Percentiles rank a stretch among this genome's conserved stretches.
These are phyloP conservation scores for Aureococcus anophagefferens DNA, from an alignment of 108 stramenopile genomes.

Conservation along the genomic window DNA sequence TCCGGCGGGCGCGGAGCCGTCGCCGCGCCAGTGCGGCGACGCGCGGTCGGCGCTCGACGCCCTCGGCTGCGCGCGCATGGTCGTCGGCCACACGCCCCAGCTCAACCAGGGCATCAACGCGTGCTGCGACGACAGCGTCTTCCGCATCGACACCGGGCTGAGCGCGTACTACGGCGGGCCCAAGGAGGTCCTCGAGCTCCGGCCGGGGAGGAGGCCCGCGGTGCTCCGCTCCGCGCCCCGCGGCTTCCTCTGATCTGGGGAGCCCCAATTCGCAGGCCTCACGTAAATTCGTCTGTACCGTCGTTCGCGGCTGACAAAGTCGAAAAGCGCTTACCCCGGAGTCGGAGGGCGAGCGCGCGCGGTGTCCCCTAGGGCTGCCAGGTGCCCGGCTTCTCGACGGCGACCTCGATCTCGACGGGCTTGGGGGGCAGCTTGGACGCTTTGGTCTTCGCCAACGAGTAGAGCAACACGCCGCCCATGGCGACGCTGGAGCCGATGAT, in stretches of 20 bases:
- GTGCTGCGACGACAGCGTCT: background rate
- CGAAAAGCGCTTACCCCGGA: too few relatives aligned
- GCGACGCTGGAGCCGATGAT: background rate
- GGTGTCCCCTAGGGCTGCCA: constrained; percentile 1
- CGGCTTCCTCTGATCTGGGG: too few relatives aligned
- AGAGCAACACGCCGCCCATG: background rate
- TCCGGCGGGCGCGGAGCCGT: background rate
- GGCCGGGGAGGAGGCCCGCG: background rate
- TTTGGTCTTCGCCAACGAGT: background rate
- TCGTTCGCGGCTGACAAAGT: too few relatives aligned
- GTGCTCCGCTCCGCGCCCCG: background rate
- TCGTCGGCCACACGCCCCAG: constrained; percentile 1
- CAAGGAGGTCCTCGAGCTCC: background rate
- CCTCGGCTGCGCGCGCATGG: background rate
- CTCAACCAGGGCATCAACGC: background rate
- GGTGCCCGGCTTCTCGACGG: background rate
- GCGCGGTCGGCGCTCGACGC: background rate
- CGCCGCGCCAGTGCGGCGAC: background rate
- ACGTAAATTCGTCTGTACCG: too few relatives aligned
- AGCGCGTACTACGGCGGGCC: background rate
- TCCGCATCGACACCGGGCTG: background rate
- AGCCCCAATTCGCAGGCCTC: too few relatives aligned
- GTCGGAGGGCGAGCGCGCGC: too few relatives aligned
- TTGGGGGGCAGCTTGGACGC: background rate
- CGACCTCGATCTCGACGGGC: background rate